Conservation (phyloP, 2,329 filamentous ascomycete genomes). For the Chaetomium sp. region DNA sequence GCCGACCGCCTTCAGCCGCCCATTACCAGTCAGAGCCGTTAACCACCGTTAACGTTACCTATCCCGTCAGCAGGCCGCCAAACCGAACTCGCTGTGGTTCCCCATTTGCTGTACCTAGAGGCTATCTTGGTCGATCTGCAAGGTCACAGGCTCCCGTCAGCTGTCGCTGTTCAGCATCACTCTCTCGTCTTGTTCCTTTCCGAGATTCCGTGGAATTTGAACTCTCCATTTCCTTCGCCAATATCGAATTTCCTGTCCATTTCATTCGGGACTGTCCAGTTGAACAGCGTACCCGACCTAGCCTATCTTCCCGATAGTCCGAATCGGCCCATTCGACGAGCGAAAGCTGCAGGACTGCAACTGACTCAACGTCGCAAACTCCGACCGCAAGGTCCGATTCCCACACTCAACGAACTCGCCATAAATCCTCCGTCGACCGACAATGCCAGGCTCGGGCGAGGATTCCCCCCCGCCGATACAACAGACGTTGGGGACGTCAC, state of each 20-base stretch:
- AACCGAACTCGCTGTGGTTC: background rate
- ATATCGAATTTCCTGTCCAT: too few species aligned
- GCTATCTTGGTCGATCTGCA: background rate
- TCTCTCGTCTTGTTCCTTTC: too few species aligned
- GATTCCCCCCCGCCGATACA: constrained; percentile 27
- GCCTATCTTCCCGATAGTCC: too few species aligned
- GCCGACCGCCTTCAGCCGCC: too few species aligned
- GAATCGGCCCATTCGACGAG: too few species aligned
- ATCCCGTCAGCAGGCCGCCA: constrained; percentile 3
- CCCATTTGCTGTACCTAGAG: background rate
- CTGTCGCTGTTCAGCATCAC: background rate
- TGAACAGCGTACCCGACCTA: too few species aligned
- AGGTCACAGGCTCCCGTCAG: constrained; percentile 13
- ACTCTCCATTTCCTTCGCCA: too few species aligned
- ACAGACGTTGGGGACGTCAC: constrained; percentile 41
- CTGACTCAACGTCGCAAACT: background rate
- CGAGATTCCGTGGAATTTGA: too few species aligned
- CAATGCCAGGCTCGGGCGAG: constrained; percentile 26
- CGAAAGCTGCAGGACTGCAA: too few species aligned
- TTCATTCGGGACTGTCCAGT: too few species aligned
- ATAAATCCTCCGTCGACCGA: constrained; percentile 1
- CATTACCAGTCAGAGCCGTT: too few species aligned
- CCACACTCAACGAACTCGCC: background rate
- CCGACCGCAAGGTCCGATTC: background rate
- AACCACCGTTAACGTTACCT: too few species aligned